phyloP scores from a whole-genome alignment of 345 rosid genomes.

The Syzygium aromaticum region DNA sequence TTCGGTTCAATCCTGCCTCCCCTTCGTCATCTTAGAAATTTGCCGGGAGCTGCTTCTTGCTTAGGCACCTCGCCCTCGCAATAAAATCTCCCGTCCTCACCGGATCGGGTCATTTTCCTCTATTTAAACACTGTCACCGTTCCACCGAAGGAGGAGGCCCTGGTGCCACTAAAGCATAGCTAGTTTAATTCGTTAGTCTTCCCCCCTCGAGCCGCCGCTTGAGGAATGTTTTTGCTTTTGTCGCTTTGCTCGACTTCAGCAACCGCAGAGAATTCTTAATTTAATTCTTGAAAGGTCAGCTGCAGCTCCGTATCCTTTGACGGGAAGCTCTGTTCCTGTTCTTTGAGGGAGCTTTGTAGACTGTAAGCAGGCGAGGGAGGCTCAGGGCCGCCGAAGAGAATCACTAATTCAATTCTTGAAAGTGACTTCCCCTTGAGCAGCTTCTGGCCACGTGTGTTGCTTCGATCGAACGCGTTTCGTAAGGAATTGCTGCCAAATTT shows the following conservation, averaged over 20 bases:
- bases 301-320: too few relatives aligned
- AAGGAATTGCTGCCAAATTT: too few relatives aligned
- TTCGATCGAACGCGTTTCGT: too few relatives aligned
- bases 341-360: too few relatives aligned
- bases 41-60: not conserved
- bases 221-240: not conserved
- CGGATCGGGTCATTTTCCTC: not conserved
- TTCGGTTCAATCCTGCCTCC: fast-evolving
- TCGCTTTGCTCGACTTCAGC: not conserved
- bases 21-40: fast-evolving
- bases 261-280: not conserved
- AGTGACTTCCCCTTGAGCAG: too few relatives aligned
- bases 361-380: too few relatives aligned
- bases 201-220: not conserved
- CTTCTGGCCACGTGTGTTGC: too few relatives aligned
- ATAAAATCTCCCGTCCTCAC: not conserved
- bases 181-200: not conserved
- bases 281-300: too few relatives aligned
- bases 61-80: not conserved
- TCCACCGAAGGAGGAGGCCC: not conserved
- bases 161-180: too few relatives aligned
- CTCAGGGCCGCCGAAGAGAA: too few relatives aligned
- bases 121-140: not conserved
- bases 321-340: too few relatives aligned
- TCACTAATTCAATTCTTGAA: too few relatives aligned